Evolutionary conservation across 208 protist species (phyloP).

Genomic region (Porcisia hertigi): DNA sequence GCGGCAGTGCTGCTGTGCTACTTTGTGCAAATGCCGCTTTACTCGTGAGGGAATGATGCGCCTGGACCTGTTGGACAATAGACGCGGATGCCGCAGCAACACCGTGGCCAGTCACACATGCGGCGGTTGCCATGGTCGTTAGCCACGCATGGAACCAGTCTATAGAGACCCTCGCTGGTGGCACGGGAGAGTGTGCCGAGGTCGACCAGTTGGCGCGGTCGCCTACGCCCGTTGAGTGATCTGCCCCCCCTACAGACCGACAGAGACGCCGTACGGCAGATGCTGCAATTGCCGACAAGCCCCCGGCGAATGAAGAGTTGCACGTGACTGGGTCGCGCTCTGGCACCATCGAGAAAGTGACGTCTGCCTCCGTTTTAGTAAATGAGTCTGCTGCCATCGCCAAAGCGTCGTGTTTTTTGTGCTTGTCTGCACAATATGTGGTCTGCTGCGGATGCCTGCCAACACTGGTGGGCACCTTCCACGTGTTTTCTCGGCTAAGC

Average conservation of each 20-base stretch:
- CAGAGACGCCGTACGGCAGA: background rate
- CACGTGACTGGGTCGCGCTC: background rate
- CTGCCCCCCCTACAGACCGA: background rate
- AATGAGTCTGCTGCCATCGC: background rate
- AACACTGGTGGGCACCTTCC: background rate
- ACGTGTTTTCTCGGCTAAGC: background rate
- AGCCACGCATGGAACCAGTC: constrained; percentile 4
- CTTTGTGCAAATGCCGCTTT: no score
- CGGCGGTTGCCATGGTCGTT: background rate
- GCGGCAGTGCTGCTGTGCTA: background rate
- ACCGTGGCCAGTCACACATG: background rate
- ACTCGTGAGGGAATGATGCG: background rate
- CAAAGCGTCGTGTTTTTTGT: background rate
- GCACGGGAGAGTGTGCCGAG: background rate
- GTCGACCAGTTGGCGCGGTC: background rate
- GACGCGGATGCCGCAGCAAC: background rate
- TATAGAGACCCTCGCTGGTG: background rate
- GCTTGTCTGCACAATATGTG: background rate
- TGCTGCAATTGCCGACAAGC: background rate
- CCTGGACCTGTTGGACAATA: background rate
- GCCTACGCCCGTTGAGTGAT: background rate
- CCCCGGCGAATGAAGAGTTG: background rate
- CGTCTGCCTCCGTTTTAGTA: background rate
- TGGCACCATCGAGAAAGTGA: background rate
- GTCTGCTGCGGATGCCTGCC: no score